A percentile compares a stretch with the other conserved stretches of the same genome.
Conservation (phyloP, 2,329 filamentous ascomycete genomes). For the Nigrospora osmanthi region DNA sequence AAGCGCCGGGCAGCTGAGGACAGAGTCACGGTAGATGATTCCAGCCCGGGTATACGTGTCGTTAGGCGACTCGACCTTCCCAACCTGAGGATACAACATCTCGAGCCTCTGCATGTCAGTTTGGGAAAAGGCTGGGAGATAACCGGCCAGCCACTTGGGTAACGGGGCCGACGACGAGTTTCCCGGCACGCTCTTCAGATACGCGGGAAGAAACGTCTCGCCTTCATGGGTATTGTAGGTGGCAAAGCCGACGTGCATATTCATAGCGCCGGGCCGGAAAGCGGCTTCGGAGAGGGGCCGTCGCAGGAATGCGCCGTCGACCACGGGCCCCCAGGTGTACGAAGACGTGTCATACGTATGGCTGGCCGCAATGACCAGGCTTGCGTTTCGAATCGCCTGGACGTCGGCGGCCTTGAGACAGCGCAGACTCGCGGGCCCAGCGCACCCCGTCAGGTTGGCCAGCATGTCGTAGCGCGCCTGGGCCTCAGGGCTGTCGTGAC, state of each 20-base stretch:
- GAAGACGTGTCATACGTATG: slow-evolving; percentile 46
- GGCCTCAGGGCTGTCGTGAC: slow-evolving; percentile 39
- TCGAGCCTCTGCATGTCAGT: slow-evolving; percentile 30
- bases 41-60: slow-evolving; percentile 44
- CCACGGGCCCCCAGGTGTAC: slow-evolving; percentile 53
- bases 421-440: slow-evolving; percentile 29
- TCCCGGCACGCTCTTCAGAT: slow-evolving; percentile 26
- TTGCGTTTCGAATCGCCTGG: slow-evolving; percentile 44
- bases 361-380: slow-evolving; percentile 35
- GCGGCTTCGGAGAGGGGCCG: slow-evolving; percentile 36
- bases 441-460: slow-evolving; percentile 38
- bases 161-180: slow-evolving; percentile 43
- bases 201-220: slow-evolving; percentile 50
- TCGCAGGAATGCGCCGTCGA: slow-evolving; percentile 46
- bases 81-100: slow-evolving; percentile 37
- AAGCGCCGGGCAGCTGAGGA: slow-evolving; percentile 51
- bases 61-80: slow-evolving; percentile 41
- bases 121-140: slow-evolving; percentile 37
- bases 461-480: slow-evolving; percentile 42
- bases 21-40: slow-evolving; percentile 48
- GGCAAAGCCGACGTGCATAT: slow-evolving; percentile 31
- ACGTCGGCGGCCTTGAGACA: slow-evolving; percentile 48
- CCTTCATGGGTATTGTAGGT: slow-evolving; percentile 58
- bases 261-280: slow-evolving; percentile 22
- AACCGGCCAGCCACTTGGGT: slow-evolving; percentile 43